Base-by-base conservation (phyloP, 2,329 filamentous ascomycete species). In the Ophiosphaerella korrae region DNA sequence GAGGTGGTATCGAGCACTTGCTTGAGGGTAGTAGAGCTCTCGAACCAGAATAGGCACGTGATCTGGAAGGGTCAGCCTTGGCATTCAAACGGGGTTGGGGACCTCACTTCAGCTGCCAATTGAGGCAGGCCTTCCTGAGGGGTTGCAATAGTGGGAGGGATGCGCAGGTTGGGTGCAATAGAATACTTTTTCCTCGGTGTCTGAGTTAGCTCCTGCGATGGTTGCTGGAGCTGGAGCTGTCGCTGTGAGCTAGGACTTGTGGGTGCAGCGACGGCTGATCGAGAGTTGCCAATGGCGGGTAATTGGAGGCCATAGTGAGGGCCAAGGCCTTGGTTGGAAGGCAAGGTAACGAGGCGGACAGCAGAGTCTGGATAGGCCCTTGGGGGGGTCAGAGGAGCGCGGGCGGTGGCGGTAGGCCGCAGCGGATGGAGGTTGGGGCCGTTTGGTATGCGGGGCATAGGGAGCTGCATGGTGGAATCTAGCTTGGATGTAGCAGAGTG, bases 11-110 rank as follows among this genome's bases (percentile, higher is more conserved):
- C 84, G 69, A 92, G 88, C 33, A 92, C 90, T 50, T 84, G 82
- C 61, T 88, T 84, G 13, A 97, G 78, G 18, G 88, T 88, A n/a
- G 88, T 83, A 37, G 89, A 88, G 13, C 88, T 89, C 74, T 97
- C 92, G 71, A 97, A 97, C 93, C 94, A 97, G 77, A 97, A 97
- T 12, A 99, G 81, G 69, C 93, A 97, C 11, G 93, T 96, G 74
- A 97, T 90, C 90, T 96, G 36, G 13, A 34, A 42, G 18, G 24
- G 52, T 64, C 42, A 63, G 44, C 21, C 31, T 57, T 47, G 58
- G 42, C 5, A 7, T 12, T 42, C 21, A 13, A 24, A 4, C 32
- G 2, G n/a, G 31, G 13, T 2, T 29, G 11, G 13, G 9, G 29
- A 23, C 60, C 66, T 64, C 50, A 75, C 74, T 63, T 76, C 74